Base-by-base conservation (phyloP, 352 stramenopile species). In the Globisporangium camurandrum region DNA sequence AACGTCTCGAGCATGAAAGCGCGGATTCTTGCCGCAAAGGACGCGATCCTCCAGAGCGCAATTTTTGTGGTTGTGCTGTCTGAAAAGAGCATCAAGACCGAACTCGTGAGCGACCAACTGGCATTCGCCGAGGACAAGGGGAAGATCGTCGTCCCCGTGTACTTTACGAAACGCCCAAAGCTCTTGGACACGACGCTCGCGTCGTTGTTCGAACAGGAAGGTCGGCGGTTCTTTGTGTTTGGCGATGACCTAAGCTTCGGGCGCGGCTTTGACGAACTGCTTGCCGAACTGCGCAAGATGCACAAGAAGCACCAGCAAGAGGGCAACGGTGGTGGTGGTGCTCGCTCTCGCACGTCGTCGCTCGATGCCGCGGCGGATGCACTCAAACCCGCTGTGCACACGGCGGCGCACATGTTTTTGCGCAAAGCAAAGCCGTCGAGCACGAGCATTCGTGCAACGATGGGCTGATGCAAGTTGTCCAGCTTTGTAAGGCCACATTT, bases 21-120 rank as follows among this genome's bases (percentile, higher is more conserved):
- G 43, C 76, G 79, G 19, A 87, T 91, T 34, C 56, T 86, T 33
- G 75, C 71, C 14, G 78, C 79, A 8, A 89, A 93, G 40, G 75
- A 88, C 52, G 78, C 82, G 17, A 90, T 93, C 45, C 34, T 88
- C 8, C 70, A 85, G 39, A 76, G 77, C 55, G 62, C 66, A 1
- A 61, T 86, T 12, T 81, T 91, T 51, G 50, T 93, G 20, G 77
- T 89, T 24, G 69, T 93, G 31, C 59, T 90, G 11, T 90, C 82
- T 19, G 68, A 81, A 42, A 70, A 85, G 24, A 88, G 68, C 54
- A 75, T 79, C 44, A 82, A 85, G 59, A 89, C 73, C 6, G 81
- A 93, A 51, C 62, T 93, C 20, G 72, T 93, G 45, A 88, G 77
- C 55, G 77, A 89, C 56, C 77, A 92, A 59, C 55, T 89, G n/a